Percentiles rank a stretch among this genome's conserved stretches.
phyloP scores from a whole-genome alignment of 306 rosid species.

The Pueraria montana region DNA sequence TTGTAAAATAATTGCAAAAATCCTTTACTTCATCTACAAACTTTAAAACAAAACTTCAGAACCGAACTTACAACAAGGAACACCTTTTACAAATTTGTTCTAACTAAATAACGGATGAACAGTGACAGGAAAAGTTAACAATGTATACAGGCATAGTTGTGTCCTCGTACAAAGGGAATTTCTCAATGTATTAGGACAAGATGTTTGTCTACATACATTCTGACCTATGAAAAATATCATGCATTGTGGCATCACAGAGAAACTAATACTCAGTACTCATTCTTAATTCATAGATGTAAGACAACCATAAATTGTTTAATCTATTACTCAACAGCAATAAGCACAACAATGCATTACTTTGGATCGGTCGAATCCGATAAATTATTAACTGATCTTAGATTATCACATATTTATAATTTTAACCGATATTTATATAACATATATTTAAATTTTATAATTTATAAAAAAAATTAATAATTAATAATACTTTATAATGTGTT shows the following conservation, averaged over 20 bases:
- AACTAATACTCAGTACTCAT: neutral
- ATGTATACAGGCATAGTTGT: constrained; percentile 44
- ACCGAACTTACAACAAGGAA: too few relatives aligned
- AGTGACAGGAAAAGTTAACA: constrained; percentile 16
- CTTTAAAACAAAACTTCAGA: too few relatives aligned
- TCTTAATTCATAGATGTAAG: constrained; percentile 13
- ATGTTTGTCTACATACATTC: constrained; percentile 37
- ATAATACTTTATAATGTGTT: too few relatives aligned
- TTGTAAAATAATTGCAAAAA: too few relatives aligned
- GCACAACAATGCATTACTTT: constrained; percentile 30
- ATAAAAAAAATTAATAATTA: too few relatives aligned
- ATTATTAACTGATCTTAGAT: too few relatives aligned
- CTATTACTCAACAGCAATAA: constrained; percentile 11
- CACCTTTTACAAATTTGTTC: too few relatives aligned
- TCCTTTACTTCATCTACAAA: too few relatives aligned
- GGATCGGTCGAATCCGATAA: neutral
- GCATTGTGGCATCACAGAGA: constrained; percentile 21
- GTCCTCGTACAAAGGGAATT: constrained; percentile 40
- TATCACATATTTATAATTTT: too few relatives aligned
- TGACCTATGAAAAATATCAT: constrained; percentile 22
- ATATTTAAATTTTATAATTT: too few relatives aligned
- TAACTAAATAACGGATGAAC: too few relatives aligned
- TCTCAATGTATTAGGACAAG: constrained; percentile 39
- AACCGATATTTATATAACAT: too few relatives aligned
- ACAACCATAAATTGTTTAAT: constrained; percentile 36